These are phyloP conservation scores for Sedum album DNA, from an alignment of 164 flowering plant genomes.

Conservation along the genomic window DNA sequence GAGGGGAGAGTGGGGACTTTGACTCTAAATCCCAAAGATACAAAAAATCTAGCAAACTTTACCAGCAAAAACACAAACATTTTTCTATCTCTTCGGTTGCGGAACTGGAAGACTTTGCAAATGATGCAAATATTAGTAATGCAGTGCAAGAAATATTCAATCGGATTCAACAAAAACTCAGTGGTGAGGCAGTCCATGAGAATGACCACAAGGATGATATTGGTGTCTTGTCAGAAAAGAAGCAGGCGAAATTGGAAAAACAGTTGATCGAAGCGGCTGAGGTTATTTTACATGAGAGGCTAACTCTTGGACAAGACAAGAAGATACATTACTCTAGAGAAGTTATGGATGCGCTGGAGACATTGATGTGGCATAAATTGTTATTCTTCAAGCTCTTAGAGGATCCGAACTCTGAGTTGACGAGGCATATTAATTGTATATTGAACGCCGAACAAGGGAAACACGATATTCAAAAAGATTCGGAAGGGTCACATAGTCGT, in stretches of 20 bases:
- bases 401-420: slow-evolving; percentile 39
- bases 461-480: slow-evolving; percentile 11
- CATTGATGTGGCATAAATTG: slow-evolving; percentile 38
- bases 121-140: slow-evolving; percentile 24
- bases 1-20: slow-evolving; percentile 4
- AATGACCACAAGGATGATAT: slow-evolving; percentile 18
- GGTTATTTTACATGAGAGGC: slow-evolving; percentile 43
- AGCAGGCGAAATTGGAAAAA: slow-evolving; percentile 28
- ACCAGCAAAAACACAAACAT: slow-evolving; percentile 26
- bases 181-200: slow-evolving; percentile 11
- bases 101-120: slow-evolving; percentile 14
- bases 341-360: slow-evolving; percentile 51
- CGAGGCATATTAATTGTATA: slow-evolving; percentile 26
- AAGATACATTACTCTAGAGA: slow-evolving; percentile 35
- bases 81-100: slow-evolving; percentile 15
- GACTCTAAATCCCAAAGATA: slow-evolving; percentile 19
- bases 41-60: slow-evolving; percentile 23
- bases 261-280: slow-evolving; percentile 45
- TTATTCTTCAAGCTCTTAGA: slow-evolving; percentile 36
- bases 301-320: slow-evolving; percentile 26
- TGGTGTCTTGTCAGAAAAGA: slow-evolving; percentile 10
- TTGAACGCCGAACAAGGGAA: slow-evolving; percentile 7
- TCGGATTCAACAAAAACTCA: slow-evolving; percentile 24
- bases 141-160: slow-evolving; percentile 44
- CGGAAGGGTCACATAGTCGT: slow-evolving; percentile 21